Base-by-base conservation (phyloP, 208 protist genomes). In the Trypanosoma boissoni region DNA sequence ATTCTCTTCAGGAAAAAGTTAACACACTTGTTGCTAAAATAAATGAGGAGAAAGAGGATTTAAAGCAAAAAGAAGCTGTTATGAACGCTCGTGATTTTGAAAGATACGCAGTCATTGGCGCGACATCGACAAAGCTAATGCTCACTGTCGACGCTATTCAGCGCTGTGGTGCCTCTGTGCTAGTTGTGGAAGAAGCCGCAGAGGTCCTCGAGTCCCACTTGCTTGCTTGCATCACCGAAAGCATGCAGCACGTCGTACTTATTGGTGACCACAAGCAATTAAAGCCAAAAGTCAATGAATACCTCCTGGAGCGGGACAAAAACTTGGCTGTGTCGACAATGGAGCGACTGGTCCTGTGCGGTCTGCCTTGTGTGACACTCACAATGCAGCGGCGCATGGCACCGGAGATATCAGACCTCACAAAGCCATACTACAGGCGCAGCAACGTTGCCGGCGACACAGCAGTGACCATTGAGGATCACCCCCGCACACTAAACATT, bases 131-230 rank as follows among this genome's bases (percentile, higher is more conserved):
- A 3, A 74, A 74, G 20, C 48, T 58, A 8, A 70, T 78, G 20
- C 72, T 59, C 37, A 31, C 78, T 43, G 21, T 29, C 8, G 39
- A 6, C 2, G 18, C 79, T 3, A 32, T 90, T 8, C 20, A 60
- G 16, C 6, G 18, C 3, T 43, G 72, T 10, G 16, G 8, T 12
- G 12, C 72, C 3, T 50, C 41, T 16, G 77, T 88, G 10, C n/a
- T 90, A 10, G 18, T 92, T 7, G 55, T 86, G 10, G 85, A 89
- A 54, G 85, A 92, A 58, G 78, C 81, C 5, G 78, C 69, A 10
- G 78, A 87, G 43, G 55, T 88, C 3, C 51, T 82, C 14, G 80
- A 88, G 57, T 27, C 43, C 7, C 75, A 86, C 3, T 26, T 83
- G 6, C 26, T 86, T 0, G 44, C 77, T 12, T 64, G 46, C 20